Percentiles rank a stretch among this genome's conserved stretches.
Conservation (phyloP, 1,139 yeast species). For the Yamadazyma membranifaciens region DNA sequence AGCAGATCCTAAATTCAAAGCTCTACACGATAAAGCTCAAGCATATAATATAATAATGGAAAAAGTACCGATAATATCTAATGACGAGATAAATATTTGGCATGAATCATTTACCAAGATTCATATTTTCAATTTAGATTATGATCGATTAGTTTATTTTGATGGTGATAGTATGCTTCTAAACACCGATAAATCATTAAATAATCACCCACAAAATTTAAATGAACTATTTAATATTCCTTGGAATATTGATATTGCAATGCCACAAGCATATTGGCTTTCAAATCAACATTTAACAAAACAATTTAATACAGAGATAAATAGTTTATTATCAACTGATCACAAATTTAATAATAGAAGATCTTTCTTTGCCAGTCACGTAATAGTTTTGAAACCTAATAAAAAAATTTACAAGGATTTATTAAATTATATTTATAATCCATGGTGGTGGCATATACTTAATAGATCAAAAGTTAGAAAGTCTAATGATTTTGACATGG, state of each 20-base stretch:
- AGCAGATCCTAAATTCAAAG: background rate
- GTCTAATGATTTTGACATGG: conserved; percentile 48
- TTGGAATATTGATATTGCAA: conserved; percentile 25
- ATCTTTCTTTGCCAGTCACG: conserved; percentile 39
- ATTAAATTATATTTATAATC: conserved; percentile 27
- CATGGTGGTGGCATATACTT: conserved; percentile 31
- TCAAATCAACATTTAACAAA: conserved; percentile 10
- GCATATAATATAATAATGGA: conserved; percentile 10
- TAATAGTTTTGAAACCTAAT: conserved; percentile 48
- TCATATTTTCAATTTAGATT: conserved; percentile 50
- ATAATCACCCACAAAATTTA: conserved; percentile 17
- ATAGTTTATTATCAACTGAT: conserved; percentile 22
- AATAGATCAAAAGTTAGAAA: conserved; percentile 21
- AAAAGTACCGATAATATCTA: conserved; percentile 5
- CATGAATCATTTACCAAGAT: conserved; percentile 53
- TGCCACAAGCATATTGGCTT: conserved; percentile 43
- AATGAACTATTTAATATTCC: conserved; percentile 36
- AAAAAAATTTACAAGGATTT: conserved; percentile 25
- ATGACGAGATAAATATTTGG: conserved; percentile 30
- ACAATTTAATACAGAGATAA: conserved; percentile 11
- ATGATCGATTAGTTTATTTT: conserved; percentile 34
- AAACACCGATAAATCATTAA: conserved; percentile 10
- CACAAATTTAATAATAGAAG: conserved; percentile 31
- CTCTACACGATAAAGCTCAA: conserved; percentile 4
- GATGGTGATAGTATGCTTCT: conserved; percentile 45